Base-by-base conservation (phyloP, 108 stramenopile species). In the Skeletonema marinoi region DNA sequence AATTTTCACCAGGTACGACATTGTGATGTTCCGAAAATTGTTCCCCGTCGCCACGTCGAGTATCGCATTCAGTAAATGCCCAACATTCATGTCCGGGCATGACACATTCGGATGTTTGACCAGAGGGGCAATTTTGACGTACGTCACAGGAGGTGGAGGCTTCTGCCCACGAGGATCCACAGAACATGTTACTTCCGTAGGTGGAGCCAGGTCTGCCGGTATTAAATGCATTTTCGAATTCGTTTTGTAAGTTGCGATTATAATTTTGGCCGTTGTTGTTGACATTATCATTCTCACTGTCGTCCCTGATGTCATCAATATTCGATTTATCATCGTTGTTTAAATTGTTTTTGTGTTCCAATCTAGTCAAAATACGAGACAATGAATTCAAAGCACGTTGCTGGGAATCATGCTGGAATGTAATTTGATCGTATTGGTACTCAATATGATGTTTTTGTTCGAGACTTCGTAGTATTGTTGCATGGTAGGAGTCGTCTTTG, bases 21-120 rank as follows among this genome's bases (percentile, higher is more conserved):
- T 70, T 71, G 41, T 82, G 81, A 66, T 58, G 62, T 16, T 70
- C 81, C n/a, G 66, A 68, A 33, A 82, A 82, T 68, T 76, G 60
- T 36, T 51, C 48, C n/a, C 81, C 81, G 50, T 82, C 41, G 35
- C 75, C 75, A 35, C 67, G 60, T 32, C 74, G 74, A 12, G 81
- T 82, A 51, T 82, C 81, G 38, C 81, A 82, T 32, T 82, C 81
- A 11, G 81, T 82, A 60, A 82, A 82, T 21, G 81, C 81, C 81
- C 81, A 82, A 36, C 81, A 82, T 72, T 82, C 41, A 46, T 82
- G 81, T n/a, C 81, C 81, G 33, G 81, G 66, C 51, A 68, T 73
- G 17, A 82, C 39, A 66, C 81, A 82, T 60, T 82, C 81, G 66
- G 71, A 70, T 10, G 41, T 60, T 72, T 76, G 81, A 19, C 81